Evolutionary conservation across 2,329 filamentous ascomycete species (phyloP).

Genomic region (Nemania sp.): DNA sequence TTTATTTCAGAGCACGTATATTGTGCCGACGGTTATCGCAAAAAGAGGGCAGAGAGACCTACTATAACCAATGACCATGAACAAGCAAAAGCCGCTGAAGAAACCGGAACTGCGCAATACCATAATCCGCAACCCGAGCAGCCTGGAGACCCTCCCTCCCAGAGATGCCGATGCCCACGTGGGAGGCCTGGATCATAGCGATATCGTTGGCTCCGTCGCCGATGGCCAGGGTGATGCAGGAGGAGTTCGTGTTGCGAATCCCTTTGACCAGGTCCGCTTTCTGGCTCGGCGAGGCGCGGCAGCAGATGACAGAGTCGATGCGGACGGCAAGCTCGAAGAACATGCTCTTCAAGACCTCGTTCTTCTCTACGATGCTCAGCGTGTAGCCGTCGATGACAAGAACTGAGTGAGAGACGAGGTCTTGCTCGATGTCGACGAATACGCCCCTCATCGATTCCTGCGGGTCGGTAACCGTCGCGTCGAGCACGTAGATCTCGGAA

Average conservation of each 20-base stretch:
- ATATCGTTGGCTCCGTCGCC: conserved; percentile 94
- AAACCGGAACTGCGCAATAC: conserved; percentile 90
- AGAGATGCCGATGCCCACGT: conserved; percentile 89
- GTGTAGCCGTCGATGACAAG: conserved; percentile 87
- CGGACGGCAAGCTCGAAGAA: conserved; percentile 81
- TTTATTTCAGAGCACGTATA: not conserved
- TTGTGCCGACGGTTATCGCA: not conserved
- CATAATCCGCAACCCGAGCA: conserved; percentile 87
- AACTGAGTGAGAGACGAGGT: conserved; percentile 70
- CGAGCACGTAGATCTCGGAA: conserved; percentile 76
- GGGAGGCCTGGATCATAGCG: conserved; percentile 86
- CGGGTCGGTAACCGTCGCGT: conserved; percentile 65
- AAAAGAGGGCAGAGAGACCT: conserved; percentile 2
- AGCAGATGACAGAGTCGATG: conserved; percentile 90
- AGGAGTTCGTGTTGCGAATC: conserved; percentile 73
- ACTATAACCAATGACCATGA: conserved; percentile 90
- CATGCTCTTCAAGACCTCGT: conserved; percentile 52
- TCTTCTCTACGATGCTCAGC: conserved; percentile 69
- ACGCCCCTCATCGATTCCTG: conserved; percentile 67
- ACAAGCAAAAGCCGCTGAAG: conserved; percentile 80
- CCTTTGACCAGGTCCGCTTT: conserved; percentile 84
- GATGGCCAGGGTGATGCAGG: conserved; percentile 86
- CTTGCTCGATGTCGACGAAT: conserved; percentile 62
- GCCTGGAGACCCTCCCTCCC: conserved; percentile 92
- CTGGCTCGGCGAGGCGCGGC: conserved; percentile 85